Conservation (phyloP, 306 rosid species). For the Rosa persica region DNA sequence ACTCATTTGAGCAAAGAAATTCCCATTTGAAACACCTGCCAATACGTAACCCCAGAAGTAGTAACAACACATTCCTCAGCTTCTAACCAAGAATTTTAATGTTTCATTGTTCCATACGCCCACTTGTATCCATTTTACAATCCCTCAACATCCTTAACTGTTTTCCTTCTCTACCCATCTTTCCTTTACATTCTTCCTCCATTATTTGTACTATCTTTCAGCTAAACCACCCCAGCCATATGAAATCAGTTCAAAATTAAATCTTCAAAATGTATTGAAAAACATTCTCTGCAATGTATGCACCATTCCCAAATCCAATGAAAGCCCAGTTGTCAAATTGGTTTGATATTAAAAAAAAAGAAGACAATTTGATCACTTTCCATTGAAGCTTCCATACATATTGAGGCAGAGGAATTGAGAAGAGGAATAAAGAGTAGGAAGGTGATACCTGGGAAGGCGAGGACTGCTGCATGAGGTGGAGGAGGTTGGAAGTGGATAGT, state of each 20-base stretch:
- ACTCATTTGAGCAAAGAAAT: no score
- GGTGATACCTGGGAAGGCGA: constrained; percentile 65
- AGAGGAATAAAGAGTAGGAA: constrained; percentile 3
- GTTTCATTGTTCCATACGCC: no score
- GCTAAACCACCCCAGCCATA: not conserved
- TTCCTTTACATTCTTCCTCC: not conserved
- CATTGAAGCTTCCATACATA: not conserved
- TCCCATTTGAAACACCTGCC: no score
- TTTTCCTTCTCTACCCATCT: not conserved
- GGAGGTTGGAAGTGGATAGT: constrained; percentile 80
- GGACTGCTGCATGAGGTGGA: constrained; percentile 82
- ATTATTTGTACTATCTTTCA: not conserved
- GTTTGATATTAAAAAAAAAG: not conserved
- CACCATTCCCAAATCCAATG: not conserved
- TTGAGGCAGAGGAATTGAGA: not conserved
- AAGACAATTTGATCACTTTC: not conserved
- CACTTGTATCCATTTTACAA: not conserved
- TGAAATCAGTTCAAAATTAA: not conserved
- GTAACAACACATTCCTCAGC: not conserved
- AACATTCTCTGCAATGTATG: not conserved
- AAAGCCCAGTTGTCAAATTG: constrained; percentile 6
- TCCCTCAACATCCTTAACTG: not conserved
- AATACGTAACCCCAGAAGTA: no score
- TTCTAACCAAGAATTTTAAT: no score
- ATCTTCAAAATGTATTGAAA: not conserved